Evolutionary conservation across 208 protist genomes (phyloP).

Genomic region (Acanthamoeba healyi): DNA sequence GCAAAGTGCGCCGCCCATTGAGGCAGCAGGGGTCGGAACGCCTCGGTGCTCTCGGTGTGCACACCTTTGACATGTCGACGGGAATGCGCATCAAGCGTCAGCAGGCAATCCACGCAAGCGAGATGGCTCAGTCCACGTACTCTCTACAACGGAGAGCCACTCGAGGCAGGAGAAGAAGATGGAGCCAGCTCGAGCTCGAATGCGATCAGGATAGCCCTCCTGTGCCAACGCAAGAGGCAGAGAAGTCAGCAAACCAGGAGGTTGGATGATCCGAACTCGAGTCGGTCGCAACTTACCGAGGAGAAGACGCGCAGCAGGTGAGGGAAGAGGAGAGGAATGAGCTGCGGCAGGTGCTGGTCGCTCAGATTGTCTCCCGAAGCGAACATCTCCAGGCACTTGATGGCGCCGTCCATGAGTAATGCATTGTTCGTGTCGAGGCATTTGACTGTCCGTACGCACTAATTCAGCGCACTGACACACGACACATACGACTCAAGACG

Average conservation of each 20-base stretch:
- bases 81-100: neutral
- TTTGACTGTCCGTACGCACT: slow-evolving; percentile 49
- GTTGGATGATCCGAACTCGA: neutral
- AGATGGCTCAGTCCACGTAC: neutral
- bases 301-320: slow-evolving; percentile 56
- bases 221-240: neutral
- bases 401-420: slow-evolving; percentile 20
- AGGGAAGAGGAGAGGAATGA: slow-evolving; percentile 54
- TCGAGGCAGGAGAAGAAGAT: slow-evolving; percentile 52
- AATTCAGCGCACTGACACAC: neutral
- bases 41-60: neutral
- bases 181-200: slow-evolving; percentile 6
- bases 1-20: slow-evolving; percentile 53
- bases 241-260: neutral
- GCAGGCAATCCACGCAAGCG: neutral
- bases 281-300: neutral
- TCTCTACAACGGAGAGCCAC: slow-evolving; percentile 35
- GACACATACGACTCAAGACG: neutral
- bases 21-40: slow-evolving; percentile 2
- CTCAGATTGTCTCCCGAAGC: slow-evolving; percentile 62
- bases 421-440: slow-evolving; percentile 40
- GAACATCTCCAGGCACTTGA: slow-evolving; percentile 72
- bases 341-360: slow-evolving; percentile 69
- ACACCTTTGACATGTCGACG: neutral
- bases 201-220: slow-evolving; percentile 39